Conservation (phyloP, 2,329 filamentous ascomycete genomes). For the Neoarthrinium moseri region DNA sequence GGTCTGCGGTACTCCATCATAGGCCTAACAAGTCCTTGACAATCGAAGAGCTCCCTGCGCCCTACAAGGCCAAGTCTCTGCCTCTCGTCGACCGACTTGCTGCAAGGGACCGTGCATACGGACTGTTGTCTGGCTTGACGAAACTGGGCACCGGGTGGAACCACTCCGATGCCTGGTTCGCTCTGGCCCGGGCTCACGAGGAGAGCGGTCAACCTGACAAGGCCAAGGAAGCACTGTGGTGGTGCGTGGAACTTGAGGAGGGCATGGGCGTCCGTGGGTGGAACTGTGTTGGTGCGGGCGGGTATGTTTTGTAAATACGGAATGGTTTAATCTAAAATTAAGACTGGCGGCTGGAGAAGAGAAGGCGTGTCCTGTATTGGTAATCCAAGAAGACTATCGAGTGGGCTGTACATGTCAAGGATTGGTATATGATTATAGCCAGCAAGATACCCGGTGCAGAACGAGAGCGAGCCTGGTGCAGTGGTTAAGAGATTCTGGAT, state of each 20-base stretch:
- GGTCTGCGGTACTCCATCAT: conserved; percentile 10
- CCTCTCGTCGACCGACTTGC: conserved; percentile 80
- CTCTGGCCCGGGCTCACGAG: conserved; percentile 83
- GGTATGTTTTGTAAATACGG: conserved; percentile 58
- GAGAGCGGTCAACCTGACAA: conserved; percentile 81
- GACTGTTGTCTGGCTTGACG: conserved; percentile 77
- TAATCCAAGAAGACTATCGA: too few species aligned
- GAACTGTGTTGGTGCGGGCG: conserved; percentile 65
- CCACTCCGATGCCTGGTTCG: conserved; percentile 88
- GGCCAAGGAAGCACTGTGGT: conserved; percentile 92
- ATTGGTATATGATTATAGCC: background rate
- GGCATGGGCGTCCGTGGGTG: conserved; percentile 76
- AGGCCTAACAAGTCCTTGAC: conserved; percentile 18
- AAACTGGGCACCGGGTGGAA: conserved; percentile 89
- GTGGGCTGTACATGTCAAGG: background rate
- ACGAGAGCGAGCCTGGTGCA: background rate
- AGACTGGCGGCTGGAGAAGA: too few species aligned
- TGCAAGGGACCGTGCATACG: conserved; percentile 84
- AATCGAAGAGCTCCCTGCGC: conserved; percentile 45
- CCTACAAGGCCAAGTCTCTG: conserved; percentile 59
- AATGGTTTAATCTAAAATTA: too few species aligned
- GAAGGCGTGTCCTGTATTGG: too few species aligned
- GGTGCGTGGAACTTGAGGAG: conserved; percentile 95
- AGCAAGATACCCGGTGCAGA: background rate
- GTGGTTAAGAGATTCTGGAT: background rate